Evolutionary conservation across 192 early-diverging fungal species (phyloP).

Genomic region (Coemansia sp.): DNA sequence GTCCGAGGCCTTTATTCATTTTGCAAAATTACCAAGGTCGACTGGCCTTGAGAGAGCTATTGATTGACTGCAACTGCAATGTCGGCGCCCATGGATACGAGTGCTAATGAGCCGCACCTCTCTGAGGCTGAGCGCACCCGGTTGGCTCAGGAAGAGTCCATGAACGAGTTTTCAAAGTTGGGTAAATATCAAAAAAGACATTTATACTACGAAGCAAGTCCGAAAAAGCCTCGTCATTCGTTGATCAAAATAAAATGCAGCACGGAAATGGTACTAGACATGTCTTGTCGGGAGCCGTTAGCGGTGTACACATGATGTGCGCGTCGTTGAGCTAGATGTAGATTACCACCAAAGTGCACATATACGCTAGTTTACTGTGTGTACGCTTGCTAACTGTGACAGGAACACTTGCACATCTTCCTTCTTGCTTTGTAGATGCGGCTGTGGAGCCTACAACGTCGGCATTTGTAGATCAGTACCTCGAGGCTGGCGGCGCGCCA

Average conservation of each 20-base stretch:
- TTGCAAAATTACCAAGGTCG: background rate
- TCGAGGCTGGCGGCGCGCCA: slow-evolving; percentile 49
- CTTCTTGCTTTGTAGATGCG: slow-evolving; percentile 41
- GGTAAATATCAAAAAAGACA: slow-evolving; percentile 41
- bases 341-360: background rate
- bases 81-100: background rate
- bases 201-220: background rate
- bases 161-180: slow-evolving; percentile 31
- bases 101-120: background rate
- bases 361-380: background rate
- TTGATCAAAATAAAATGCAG: no score
- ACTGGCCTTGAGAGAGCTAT: background rate
- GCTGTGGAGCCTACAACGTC: slow-evolving; percentile 52
- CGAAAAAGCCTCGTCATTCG: background rate
- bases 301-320: background rate
- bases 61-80: background rate
- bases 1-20: background rate
- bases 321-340: background rate
- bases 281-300: background rate
- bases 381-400: no score
- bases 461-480: slow-evolving; percentile 37
- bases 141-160: slow-evolving; percentile 38
- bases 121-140: slow-evolving; percentile 33
- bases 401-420: background rate
- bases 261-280: background rate